Conservation (phyloP, 2,329 filamentous ascomycete species). For the Ceratocystis papillata region DNA sequence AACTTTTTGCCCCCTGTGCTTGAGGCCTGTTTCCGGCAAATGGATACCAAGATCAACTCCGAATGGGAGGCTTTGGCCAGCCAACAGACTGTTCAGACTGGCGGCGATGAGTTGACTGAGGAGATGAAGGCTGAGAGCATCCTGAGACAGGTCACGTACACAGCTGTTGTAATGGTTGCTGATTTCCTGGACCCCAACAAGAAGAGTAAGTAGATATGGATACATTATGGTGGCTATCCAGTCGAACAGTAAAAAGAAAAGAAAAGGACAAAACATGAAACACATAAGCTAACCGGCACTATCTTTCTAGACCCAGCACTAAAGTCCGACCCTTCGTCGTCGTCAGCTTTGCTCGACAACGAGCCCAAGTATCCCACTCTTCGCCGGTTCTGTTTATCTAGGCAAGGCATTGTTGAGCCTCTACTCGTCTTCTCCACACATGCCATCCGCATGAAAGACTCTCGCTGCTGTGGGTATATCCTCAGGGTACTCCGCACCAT, state of each 20-base stretch:
- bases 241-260: too few relatives aligned
- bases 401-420: conserved; percentile 69
- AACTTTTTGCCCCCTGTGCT: conserved; percentile 80
- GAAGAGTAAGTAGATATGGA: conserved; percentile 41
- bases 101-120: conserved; percentile 71
- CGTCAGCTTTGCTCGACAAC: conserved; percentile 9
- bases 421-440: conserved; percentile 87
- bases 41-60: conserved; percentile 73
- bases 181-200: conserved; percentile 70
- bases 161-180: conserved; percentile 82
- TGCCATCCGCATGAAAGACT: conserved; percentile 79
- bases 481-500: conserved; percentile 78
- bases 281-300: background rate
- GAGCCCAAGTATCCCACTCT: conserved; percentile 43
- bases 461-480: conserved; percentile 74
- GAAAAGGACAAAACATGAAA: background rate
- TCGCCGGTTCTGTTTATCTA: conserved; percentile 70
- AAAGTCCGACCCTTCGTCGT: background rate
- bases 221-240: background rate
- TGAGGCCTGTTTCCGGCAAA: conserved; percentile 68
- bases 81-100: conserved; percentile 50
- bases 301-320: conserved; percentile 18
- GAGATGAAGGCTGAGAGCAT: conserved; percentile 99
- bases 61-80: conserved; percentile 75
- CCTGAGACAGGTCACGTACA: conserved; percentile 80